Conservation (phyloP, 768 basidiomycete species). For the Pleurotus ostreatus region DNA sequence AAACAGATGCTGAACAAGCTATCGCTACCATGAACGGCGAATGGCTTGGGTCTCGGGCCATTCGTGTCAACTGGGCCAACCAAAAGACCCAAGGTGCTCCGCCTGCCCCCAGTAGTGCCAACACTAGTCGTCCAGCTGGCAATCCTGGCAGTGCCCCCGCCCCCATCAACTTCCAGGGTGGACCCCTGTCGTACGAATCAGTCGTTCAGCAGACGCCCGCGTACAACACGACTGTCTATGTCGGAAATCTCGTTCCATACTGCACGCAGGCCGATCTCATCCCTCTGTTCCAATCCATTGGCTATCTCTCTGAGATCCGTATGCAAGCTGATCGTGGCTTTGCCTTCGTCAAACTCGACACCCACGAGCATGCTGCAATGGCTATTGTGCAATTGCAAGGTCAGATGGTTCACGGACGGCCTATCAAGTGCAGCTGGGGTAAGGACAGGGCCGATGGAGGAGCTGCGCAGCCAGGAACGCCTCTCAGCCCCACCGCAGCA, state of each 20-base stretch:
- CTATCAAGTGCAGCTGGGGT: conserved; percentile 99
- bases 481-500: conserved; percentile 60
- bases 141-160: conserved; percentile 66
- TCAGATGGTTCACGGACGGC: conserved; percentile 94
- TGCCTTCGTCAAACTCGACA: conserved; percentile 98
- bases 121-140: conserved; percentile 29
- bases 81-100: conserved; percentile 89
- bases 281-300: conserved; percentile 97
- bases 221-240: conserved; percentile 95
- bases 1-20: conserved; percentile 98
- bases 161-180: conserved; percentile 87
- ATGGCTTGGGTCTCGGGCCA: conserved; percentile 97
- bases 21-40: conserved; percentile 99
- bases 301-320: conserved; percentile 96
- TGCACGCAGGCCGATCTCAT: conserved; percentile 97
- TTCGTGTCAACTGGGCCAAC: conserved; percentile 99
- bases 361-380: conserved; percentile 97
- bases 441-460: conserved; percentile 86
- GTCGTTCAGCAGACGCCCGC: conserved; percentile 91
- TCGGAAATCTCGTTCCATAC: conserved; percentile 97
- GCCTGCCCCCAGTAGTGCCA: conserved; percentile 23
- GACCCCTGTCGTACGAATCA: conserved; percentile 87
- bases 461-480: conserved; percentile 42
- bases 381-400: conserved; percentile 97
- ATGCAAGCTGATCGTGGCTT: conserved; percentile 99